Base-by-base conservation (phyloP, 208 protist species). In the Acanthamoeba lenticulata region DNA sequence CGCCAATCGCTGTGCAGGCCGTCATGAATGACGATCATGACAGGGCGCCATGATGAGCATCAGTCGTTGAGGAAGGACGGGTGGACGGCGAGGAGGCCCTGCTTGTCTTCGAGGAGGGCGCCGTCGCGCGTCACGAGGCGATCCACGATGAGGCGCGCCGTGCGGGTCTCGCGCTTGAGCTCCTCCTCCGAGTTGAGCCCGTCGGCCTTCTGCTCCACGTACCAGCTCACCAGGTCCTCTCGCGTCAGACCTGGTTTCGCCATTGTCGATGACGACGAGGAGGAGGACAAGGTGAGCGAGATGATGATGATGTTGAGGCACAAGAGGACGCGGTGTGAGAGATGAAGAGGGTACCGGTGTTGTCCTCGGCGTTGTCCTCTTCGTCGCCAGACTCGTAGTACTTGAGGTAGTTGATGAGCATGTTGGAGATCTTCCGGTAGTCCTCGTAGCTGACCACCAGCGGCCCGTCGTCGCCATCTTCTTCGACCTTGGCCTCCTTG, bases 191-290 rank as follows among this genome's bases (percentile, higher is more conserved):
- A 83, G n/a, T 83, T 49, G 49, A 85, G 34, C 44, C 21, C 34
- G 17, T 95, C 69, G 19, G 44, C 21, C n/a, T 89, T 17, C n/a
- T 92, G 49, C 36, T 96, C 60, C 32, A 97, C 45, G 29, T 95
- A 96, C 90, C 94, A 95, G 36, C 74, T 83, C 9, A 97, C 40
- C 29, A 97, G 29, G 21, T 95, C 94, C 32, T 57, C 49, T 47
- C 83, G 62, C 85, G 32, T 45, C 19, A 90, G 65, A 34, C 49
- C 93, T 57, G 34, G 17, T 19, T 32, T 19, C 47, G n/a, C n/a
- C n/a, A n/a, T n/a, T n/a, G n/a, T n/a, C n/a, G n/a, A n/a, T n/a
- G n/a, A n/a, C n/a, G n/a, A n/a, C n/a, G n/a, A n/a, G n/a, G n/a
- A n/a, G n/a, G n/a, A n/a, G n/a, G n/a, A n/a, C 34, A 13, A 15